Conservation (phyloP, 2,329 filamentous ascomycete species). For the Acarospora socialis region DNA sequence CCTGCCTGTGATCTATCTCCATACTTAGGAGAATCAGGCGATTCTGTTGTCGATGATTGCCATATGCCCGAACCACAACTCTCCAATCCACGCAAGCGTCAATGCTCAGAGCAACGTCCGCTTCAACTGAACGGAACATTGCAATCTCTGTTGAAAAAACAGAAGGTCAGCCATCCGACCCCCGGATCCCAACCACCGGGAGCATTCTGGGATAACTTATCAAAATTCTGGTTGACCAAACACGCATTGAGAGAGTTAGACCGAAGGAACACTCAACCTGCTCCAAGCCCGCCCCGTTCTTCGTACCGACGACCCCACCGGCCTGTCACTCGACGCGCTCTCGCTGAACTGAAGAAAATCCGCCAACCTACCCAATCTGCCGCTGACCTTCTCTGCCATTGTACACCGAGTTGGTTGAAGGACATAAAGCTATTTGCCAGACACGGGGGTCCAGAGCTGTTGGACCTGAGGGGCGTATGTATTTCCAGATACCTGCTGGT, state of each 20-base stretch:
- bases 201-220: conserved; percentile 8
- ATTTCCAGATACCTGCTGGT: neutral
- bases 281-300: neutral
- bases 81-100: conserved; percentile 5
- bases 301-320: conserved; percentile 1
- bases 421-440: neutral
- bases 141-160: neutral
- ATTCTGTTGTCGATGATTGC: neutral
- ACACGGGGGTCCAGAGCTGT: neutral
- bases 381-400: neutral
- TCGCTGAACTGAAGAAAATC: conserved; percentile 7
- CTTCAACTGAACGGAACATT: neutral
- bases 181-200: neutral
- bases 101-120: neutral
- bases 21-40: neutral
- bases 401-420: neutral
- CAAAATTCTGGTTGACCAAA: conserved; percentile 4
- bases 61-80: neutral
- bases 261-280: conserved; percentile 6
- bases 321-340: conserved; percentile 6
- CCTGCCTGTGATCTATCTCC: neutral
- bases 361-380: too few relatives aligned
- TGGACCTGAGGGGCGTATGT: neutral
- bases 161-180: conserved; percentile 3
- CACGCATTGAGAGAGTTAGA: conserved; percentile 8